Conservation (phyloP, 2,329 filamentous ascomycete species). For the Arthroderma sp. region DNA sequence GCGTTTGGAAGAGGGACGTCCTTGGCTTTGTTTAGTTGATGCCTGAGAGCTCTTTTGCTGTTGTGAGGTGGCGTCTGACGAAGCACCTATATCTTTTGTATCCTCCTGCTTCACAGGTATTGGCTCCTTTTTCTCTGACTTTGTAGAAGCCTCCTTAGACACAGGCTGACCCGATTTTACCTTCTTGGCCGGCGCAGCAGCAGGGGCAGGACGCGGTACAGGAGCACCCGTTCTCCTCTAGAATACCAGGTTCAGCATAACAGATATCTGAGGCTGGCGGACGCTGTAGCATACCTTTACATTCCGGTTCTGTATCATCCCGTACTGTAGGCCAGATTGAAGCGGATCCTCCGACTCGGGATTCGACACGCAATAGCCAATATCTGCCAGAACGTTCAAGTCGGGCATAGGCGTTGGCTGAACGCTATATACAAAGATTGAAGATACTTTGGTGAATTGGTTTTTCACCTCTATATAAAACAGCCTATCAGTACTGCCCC, state of each 20-base stretch:
- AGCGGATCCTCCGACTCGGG: conserved; percentile 48
- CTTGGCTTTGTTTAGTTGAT: conserved; percentile 24
- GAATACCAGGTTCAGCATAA: background rate
- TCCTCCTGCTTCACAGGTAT: background rate
- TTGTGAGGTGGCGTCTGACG: conserved; percentile 7
- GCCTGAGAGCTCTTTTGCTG: conserved; percentile 16
- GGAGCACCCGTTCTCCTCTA: conserved; percentile 6
- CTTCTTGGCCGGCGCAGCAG: background rate
- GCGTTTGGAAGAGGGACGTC: conserved; percentile 40
- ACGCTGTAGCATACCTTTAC: conserved; percentile 36
- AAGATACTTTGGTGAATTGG: conserved; percentile 58
- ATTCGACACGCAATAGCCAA: conserved; percentile 48
- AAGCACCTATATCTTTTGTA: conserved; percentile 1
- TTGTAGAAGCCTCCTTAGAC: background rate
- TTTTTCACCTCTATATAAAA: conserved; percentile 46
- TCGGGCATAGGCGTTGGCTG: conserved; percentile 59
- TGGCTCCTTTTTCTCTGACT: conserved; percentile 1
- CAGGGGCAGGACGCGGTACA: background rate
- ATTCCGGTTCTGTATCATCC: conserved; percentile 60
- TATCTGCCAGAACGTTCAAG: conserved; percentile 57
- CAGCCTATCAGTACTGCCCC: background rate
- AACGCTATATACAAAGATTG: conserved; percentile 80
- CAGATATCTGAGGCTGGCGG: too few species aligned
- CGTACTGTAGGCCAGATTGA: conserved; percentile 49
- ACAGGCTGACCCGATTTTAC: background rate